Conservation (phyloP, 164 flowering plant species). For the Vitis rupestris region DNA sequence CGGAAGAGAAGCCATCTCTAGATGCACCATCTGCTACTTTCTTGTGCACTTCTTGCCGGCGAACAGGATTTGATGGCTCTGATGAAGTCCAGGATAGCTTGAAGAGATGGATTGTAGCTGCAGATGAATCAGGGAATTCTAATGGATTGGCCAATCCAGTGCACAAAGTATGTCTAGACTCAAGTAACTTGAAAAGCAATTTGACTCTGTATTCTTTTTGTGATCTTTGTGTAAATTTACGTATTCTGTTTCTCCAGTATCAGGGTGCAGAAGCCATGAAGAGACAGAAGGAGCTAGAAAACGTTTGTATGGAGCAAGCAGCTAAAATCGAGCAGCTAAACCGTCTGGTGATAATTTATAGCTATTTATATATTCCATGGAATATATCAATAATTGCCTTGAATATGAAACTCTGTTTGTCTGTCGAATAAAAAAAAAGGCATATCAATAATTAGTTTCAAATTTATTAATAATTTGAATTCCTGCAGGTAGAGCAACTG, state of each 20-base stretch:
- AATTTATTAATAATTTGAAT: background rate
- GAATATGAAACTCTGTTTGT: no score
- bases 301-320: slow-evolving; percentile 65
- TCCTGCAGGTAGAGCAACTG: slow-evolving; percentile 54
- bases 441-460: background rate
- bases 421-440: no score
- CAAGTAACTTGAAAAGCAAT: background rate
- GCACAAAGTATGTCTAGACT: slow-evolving; percentile 25
- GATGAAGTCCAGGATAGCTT: slow-evolving; percentile 44
- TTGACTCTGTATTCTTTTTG: background rate
- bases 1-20: slow-evolving; percentile 23
- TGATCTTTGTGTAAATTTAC: background rate
- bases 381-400: no score
- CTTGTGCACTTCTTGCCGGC: slow-evolving; percentile 65
- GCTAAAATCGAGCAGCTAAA: slow-evolving; percentile 73
- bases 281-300: slow-evolving; percentile 62
- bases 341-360: slow-evolving; percentile 40
- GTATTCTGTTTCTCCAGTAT: slow-evolving; percentile 6
- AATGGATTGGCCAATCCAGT: slow-evolving; percentile 12
- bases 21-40: slow-evolving; percentile 28
- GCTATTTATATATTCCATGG: background rate
- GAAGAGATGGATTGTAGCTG: slow-evolving; percentile 41
- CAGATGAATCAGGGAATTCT: slow-evolving; percentile 26
- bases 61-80: slow-evolving; percentile 19
- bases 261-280: slow-evolving; percentile 37